Evolutionary conservation across 2,329 filamentous ascomycete genomes (phyloP), one percentile per base, ranked within the genome.

Genomic region (Aschersonia sp.): DNA sequence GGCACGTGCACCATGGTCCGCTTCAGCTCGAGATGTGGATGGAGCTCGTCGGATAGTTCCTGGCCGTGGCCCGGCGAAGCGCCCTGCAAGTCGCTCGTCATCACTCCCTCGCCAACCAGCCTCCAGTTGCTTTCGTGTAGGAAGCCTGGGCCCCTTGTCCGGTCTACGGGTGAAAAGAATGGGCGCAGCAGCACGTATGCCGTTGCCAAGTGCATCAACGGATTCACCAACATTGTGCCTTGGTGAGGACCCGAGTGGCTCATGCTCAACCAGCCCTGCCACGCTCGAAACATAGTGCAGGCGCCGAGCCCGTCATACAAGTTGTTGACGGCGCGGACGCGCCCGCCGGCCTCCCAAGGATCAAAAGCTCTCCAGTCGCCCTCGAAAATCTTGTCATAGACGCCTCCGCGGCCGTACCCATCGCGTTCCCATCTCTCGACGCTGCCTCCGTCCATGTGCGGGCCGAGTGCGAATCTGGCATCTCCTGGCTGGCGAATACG

Each of bases 231-330:
- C 46, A 96, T 65, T 0, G 88, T 92, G 1, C 89, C 89, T 65
- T 94, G 81, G 5, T 73, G 72, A 0, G 86, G 85, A 0, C 73
- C 79, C 0, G 79, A 83, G n/a, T 70, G 67, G 49, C 82, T 87
- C 73, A 96, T 82, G 50, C 76, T 78, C 46, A 96, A 64, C 89
- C 89, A 96, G 14, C 87, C 89, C 65, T 96, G 89, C 62, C 86
- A 90, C 73, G 87, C 84, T 40, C 90, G 76, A 64, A 95, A 88
- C 70, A 88, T 87, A 43, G 76, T 83, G 64, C 87, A 94, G 1
- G 85, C 81, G 0, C 89, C 88, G 0, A 87, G 73, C 0, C 88
- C 87, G 46, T 86, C 73, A 60, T 96, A 92, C 35, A 89, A 66
- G 62, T 95, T 83, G 51, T 78, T 81, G 2, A 79, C 74, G 4